Evolutionary conservation across 768 basidiomycete genomes (phyloP), one percentile per base, ranked within the genome.

Genomic region (Rhodotorula taiwanensis): DNA sequence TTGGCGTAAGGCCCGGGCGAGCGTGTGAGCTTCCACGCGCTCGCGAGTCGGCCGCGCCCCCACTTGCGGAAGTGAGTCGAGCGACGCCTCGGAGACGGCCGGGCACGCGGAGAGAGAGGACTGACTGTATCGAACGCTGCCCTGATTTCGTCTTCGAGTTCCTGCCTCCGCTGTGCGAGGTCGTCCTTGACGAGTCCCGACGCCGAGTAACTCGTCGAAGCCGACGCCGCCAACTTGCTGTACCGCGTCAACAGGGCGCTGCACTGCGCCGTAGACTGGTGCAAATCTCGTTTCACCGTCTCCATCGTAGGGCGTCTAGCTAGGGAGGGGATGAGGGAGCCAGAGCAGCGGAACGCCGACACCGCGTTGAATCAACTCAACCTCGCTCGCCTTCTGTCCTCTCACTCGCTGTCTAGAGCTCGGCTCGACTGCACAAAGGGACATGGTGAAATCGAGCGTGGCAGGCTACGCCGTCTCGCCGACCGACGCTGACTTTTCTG

Each of bases 201-300:
- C 79, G 80, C 47, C 15, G 67, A 60, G 51, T 71, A 69, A 10
- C 66, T 66, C 13, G 75, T 70, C 1, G 74, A 72, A 41, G 77
- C 76, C 16, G 70, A 72, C 7, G 86, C 82, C 13, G 88, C 90
- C 45, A 95, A 79, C 70, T 89, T 88, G 25, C 89, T 84, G 76
- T 98, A 98, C 15, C 89, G 81, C 1, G 89, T 89, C 34, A 99
- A 81, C 75, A 95, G 94, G 36, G 87, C 79, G 74, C 95, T 90
- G 67, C 98, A 87, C 28, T 90, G 81, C 50, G 90, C 89, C 74
- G 98, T 94, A 31, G 97, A 83, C 8, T 92, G 92, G 72, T 93
- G 81, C 77, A 89, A 89, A 76, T 94, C 91, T 57, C 91, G 80
- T 72, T 95, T 88, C 36, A 97, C 81, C 58, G 86, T 83, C 71